Evolutionary conservation across 805 yeast species (phyloP), one percentile per base, ranked within the genome.

Genomic region (Metschnikowia proteae): DNA sequence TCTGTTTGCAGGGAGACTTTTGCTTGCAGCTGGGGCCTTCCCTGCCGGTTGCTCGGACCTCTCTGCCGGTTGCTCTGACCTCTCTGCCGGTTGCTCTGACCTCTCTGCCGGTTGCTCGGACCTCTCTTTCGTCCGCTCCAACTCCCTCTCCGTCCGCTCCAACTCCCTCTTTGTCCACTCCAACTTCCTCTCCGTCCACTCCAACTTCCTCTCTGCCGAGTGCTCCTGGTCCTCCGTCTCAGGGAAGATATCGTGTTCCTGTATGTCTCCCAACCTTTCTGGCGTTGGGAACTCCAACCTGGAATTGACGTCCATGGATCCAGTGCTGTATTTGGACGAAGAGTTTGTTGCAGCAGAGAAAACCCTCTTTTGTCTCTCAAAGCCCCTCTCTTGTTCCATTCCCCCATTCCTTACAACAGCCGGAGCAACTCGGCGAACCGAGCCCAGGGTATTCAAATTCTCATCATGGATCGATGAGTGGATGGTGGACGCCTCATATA

Each of bases 401-500:
- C 13, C 33, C 13, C 5, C n/a, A 6, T 31, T 17, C 17, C 17
- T 17, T 17, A 17, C 2, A 17, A 17, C 17, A 17, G 17, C 17
- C 17, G 17, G 17, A 17, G 17, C 17, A 17, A 17, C 17, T 17
- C 17, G 17, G 17, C 34, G 40, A n/a, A 22, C 34, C 3, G 47
- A 23, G 7, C 17, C 33, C 4, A 17, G 23, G 6, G 38, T 8
- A 25, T 26, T 10, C 8, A 9, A 28, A 13, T 32, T 34, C n/a
- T 44, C 43, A 11, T 45, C 38, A 3, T 38, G 25, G 17, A 27
- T 35, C 6, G 48, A 36, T 2, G 52, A 52, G 3, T 44, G 43
- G 9, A 47, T 43, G 4, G 48, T 38, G 2, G 60, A 49, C 3
- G 48, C 38, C 30, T 53, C 55, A 7, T 41, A 27, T 31, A 65